Evolutionary conservation across 2,329 filamentous ascomycete species (phyloP).

Genomic region (Erysiphe neolycopersici): DNA sequence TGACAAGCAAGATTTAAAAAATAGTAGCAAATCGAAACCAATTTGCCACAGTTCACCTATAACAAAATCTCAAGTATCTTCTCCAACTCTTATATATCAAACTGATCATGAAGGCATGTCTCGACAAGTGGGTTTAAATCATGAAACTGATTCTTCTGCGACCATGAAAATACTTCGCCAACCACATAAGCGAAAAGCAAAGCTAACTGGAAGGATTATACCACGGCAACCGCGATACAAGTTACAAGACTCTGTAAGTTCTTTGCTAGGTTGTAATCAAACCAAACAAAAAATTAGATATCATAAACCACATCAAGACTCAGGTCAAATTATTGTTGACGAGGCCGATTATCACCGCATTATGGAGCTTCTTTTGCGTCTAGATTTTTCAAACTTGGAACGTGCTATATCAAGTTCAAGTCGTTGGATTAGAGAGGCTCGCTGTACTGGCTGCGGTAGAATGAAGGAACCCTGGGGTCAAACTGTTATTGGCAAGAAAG

Average conservation of each 20-base stretch:
- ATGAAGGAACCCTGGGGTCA: conserved; percentile 23
- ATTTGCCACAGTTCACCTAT: background rate
- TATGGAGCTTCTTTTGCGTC: conserved; percentile 40
- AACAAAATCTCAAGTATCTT: background rate
- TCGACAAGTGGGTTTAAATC: background rate
- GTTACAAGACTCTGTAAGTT: conserved; percentile 17
- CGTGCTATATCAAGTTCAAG: conserved; percentile 36
- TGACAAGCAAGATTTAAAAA: background rate
- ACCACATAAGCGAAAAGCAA: conserved; percentile 10
- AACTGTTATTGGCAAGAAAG: conserved; percentile 20
- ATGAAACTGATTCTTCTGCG: background rate
- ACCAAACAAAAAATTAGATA: background rate
- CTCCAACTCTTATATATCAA: background rate
- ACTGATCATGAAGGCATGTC: background rate
- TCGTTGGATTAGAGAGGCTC: conserved; percentile 45
- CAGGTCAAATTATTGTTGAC: conserved; percentile 34
- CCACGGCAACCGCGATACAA: conserved; percentile 39
- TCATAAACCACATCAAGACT: conserved; percentile 5
- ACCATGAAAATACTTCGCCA: background rate
- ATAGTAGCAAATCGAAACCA: background rate
- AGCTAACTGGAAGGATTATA: conserved; percentile 31
- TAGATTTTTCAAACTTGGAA: conserved; percentile 43
- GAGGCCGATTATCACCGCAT: conserved; percentile 39
- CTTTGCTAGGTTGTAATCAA: background rate
- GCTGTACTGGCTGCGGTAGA: conserved; percentile 15